phyloP scores from a whole-genome alignment of 305 asterid genomes.

The Rubia tinctorum region DNA sequence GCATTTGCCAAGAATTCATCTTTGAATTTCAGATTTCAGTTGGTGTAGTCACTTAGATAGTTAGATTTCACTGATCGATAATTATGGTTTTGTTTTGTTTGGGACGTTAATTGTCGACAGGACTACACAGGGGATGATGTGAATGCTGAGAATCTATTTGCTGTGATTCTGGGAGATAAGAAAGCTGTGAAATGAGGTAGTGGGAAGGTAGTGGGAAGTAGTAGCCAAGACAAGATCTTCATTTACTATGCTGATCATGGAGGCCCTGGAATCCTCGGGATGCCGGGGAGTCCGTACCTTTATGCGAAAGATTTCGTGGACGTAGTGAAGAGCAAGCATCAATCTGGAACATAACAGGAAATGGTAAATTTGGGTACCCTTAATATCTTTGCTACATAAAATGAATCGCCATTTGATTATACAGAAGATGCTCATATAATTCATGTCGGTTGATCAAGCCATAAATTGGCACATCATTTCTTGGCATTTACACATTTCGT shows the following conservation, averaged over 20 bases:
- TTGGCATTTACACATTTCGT: conserved; percentile 9
- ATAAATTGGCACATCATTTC: not conserved
- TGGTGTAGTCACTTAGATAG: not conserved
- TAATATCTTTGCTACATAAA: too few relatives aligned
- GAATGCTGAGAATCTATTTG: conserved; percentile 54
- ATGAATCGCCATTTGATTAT: too few relatives aligned
- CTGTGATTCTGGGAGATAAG: conserved; percentile 77
- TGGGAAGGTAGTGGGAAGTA: conserved; percentile 69
- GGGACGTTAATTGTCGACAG: conserved; percentile 26
- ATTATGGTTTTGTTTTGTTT: not conserved
- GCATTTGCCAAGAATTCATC: too few relatives aligned
- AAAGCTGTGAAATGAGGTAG: conserved; percentile 66
- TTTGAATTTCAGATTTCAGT: too few relatives aligned
- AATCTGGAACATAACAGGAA: conserved; percentile 63
- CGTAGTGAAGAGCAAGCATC: conserved; percentile 66
- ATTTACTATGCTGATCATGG: conserved; percentile 90
- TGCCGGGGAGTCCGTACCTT: conserved; percentile 55
- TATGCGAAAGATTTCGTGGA: conserved; percentile 71
- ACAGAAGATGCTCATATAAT: not conserved
- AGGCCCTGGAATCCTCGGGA: conserved; percentile 91
- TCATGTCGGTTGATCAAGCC: conserved; percentile 43
- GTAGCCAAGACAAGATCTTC: conserved; percentile 65
- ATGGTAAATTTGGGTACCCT: conserved; percentile 40
- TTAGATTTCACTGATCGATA: not conserved
- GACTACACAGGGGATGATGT: conserved; percentile 79